These are phyloP conservation scores for Syncephalastrum monosporum DNA, from an alignment of 371 early-diverging fungal species.

Conservation along the genomic window DNA sequence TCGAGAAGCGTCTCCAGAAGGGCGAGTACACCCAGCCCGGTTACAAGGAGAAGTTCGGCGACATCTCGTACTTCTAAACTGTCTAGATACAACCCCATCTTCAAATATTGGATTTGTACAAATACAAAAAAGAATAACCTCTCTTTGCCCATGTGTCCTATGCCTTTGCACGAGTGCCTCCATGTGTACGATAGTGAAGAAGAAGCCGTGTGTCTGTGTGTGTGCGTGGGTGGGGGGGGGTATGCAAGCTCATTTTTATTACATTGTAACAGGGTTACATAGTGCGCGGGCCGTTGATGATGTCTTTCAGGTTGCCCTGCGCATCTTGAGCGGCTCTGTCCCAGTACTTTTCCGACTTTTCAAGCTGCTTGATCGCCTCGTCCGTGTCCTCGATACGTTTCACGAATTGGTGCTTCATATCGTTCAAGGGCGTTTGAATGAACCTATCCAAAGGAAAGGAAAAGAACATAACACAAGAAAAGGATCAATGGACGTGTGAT, in stretches of 20 bases:
- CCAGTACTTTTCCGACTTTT: conserved; percentile 76
- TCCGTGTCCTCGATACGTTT: conserved; percentile 44
- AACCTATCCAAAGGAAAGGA: conserved; percentile 42
- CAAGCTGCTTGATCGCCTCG: conserved; percentile 60
- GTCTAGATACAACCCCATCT: conserved; percentile 3
- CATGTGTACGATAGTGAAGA: neutral
- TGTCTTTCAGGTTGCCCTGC: conserved; percentile 66
- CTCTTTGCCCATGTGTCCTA: conserved; percentile 7
- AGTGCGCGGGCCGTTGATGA: conserved; percentile 54
- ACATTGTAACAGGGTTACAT: conserved; percentile 23
- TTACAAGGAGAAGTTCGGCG: conserved; percentile 92
- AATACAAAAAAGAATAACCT: conserved; percentile 9
- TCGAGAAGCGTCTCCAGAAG: conserved; percentile 88
- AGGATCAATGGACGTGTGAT: neutral
- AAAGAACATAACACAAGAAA: neutral
- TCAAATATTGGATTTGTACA: neutral
- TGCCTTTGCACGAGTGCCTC: neutral
- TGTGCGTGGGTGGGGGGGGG: neutral
- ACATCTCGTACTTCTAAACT: conserved; percentile 72
- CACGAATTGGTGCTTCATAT: conserved; percentile 56
- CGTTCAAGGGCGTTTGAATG: conserved; percentile 58
- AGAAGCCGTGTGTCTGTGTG: neutral
- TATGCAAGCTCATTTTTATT: conserved; percentile 5
- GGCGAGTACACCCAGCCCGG: conserved; percentile 92
- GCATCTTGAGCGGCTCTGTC: conserved; percentile 68